Conservation (phyloP, 495 filamentous ascomycete genomes). For the Beverwykella pulmonaria region DNA sequence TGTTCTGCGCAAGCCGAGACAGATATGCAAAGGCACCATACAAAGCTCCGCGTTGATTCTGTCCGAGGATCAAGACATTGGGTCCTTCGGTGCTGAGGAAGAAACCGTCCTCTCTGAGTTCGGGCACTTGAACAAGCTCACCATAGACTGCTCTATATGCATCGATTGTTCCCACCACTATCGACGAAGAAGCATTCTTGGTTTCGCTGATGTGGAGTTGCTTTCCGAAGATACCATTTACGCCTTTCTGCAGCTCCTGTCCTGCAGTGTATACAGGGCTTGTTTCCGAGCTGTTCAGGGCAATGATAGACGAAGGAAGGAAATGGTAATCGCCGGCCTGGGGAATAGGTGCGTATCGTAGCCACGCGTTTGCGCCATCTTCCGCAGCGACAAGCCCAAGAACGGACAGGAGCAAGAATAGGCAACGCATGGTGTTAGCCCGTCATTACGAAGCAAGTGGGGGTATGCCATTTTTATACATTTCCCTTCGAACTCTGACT, state of each 20-base stretch:
- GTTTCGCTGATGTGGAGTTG: constrained; percentile 45
- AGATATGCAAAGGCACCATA: constrained; percentile 74
- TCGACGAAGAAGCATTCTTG: constrained; percentile 42
- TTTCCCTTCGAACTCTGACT: not conserved
- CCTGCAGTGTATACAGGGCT: constrained; percentile 63
- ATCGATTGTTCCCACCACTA: constrained; percentile 62
- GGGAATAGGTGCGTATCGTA: constrained; percentile 64
- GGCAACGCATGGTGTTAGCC: not conserved
- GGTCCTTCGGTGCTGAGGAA: constrained; percentile 55
- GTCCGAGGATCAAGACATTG: constrained; percentile 62
- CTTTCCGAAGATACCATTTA: constrained; percentile 58
- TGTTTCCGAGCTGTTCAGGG: constrained; percentile 54
- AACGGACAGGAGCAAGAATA: not conserved
- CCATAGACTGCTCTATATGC: constrained; percentile 53
- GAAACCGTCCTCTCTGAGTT: constrained; percentile 65
- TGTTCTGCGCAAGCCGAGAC: constrained; percentile 63
- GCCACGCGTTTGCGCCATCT: constrained; percentile 64
- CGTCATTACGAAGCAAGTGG: not conserved
- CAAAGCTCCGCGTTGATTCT: constrained; percentile 68
- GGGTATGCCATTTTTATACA: not conserved
- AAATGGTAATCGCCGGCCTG: constrained; percentile 43
- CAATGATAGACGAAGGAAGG: constrained; percentile 56
- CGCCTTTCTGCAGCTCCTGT: constrained; percentile 61
- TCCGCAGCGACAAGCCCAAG: constrained; percentile 51
- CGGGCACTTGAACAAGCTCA: constrained; percentile 42